phyloP scores from a whole-genome alignment of 1,284 basidiomycete species.

The Rhodofomes roseus region DNA sequence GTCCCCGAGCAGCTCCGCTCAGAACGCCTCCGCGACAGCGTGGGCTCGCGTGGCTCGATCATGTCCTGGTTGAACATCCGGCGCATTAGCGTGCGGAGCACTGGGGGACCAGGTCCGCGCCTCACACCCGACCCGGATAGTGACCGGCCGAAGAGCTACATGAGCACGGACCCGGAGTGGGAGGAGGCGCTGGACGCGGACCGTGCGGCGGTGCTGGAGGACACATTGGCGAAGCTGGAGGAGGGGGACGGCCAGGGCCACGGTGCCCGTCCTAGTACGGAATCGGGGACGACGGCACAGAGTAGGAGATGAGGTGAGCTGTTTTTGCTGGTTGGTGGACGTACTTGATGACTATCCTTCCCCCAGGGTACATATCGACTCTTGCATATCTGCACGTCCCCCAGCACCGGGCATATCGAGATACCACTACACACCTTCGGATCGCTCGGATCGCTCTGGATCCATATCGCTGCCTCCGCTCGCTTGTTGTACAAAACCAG shows the following conservation, averaged over 20 bases:
- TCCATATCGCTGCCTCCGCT: not conserved
- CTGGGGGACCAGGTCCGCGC: not conserved
- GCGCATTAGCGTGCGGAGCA: not conserved
- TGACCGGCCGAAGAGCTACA: slow-evolving; percentile 45
- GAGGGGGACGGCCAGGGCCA: slow-evolving; percentile 16
- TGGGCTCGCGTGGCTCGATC: slow-evolving; percentile 5
- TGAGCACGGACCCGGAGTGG: slow-evolving; percentile 53
- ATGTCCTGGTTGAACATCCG: slow-evolving; percentile 7
- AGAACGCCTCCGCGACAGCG: slow-evolving; percentile 27
- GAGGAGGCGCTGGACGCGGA: slow-evolving; percentile 51
- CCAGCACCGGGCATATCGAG: too few species aligned
- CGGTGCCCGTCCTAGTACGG: not conserved
- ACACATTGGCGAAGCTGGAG: slow-evolving; percentile 52
- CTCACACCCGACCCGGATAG: slow-evolving; percentile 10
- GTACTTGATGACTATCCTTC: too few species aligned
- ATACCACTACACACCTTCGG: too few species aligned
- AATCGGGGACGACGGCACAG: not conserved
- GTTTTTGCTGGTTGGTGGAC: not conserved
- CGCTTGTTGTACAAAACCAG: not conserved
- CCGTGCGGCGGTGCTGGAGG: slow-evolving; percentile 49
- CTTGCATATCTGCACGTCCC: not conserved
- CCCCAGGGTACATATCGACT: too few species aligned
- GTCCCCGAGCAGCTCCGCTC: slow-evolving; percentile 44
- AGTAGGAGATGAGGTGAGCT: not conserved
- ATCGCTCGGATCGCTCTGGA: too few species aligned